Evolutionary conservation across 2,329 filamentous ascomycete genomes (phyloP), one percentile per base, ranked within the genome.

Genomic region (Basipetospora chlamydospora): DNA sequence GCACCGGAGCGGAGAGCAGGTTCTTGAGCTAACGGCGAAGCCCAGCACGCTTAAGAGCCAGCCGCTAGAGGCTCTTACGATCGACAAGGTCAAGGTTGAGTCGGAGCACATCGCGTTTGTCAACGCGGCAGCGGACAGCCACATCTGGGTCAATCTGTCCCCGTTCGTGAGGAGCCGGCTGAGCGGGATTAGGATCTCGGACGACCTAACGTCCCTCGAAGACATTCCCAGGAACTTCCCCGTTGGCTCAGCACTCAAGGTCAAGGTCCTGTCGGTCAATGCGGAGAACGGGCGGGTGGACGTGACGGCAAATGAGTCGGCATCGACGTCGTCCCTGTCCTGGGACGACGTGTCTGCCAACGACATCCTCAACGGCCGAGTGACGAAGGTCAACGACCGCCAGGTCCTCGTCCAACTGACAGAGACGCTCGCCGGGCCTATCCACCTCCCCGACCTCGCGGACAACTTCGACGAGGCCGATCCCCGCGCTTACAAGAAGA

Each of bases 121-220:
- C 52, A 98, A 96, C 65, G 96, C 95, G 51, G 67, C 88, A 42
- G 72, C 72, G 16, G 70, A 82, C 20, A 77, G 83, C 44, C 82
- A 73, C 50, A 66, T 94, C 16, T 96, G 90, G 88, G 80, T 92
- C 31, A 95, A 86, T 50, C 60, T 98, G 16, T 85, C 87, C 2
- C 86, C 90, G 6, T 84, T 80, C 36, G 77, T 98, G 12, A 78
- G 87, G 41, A 90, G 90, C 39, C 76, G 86, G 35, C 73, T 98
- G 39, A 75, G 76, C 37, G 70, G 80, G 42, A 75, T 90, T 54
- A 87, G 96, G 50, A 73, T 90, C 7, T 86, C 85, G 0, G 83
- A 94, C 48, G 86, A 96, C 53, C 61, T 93, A 32, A 81, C 85
- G 6, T 67, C 82, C 38, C 63, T 94, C 25, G 73, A 78, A 22